Evolutionary conservation across 2,329 filamentous ascomycete genomes (phyloP).

Genomic region (Cladobotryum mycophilum): DNA sequence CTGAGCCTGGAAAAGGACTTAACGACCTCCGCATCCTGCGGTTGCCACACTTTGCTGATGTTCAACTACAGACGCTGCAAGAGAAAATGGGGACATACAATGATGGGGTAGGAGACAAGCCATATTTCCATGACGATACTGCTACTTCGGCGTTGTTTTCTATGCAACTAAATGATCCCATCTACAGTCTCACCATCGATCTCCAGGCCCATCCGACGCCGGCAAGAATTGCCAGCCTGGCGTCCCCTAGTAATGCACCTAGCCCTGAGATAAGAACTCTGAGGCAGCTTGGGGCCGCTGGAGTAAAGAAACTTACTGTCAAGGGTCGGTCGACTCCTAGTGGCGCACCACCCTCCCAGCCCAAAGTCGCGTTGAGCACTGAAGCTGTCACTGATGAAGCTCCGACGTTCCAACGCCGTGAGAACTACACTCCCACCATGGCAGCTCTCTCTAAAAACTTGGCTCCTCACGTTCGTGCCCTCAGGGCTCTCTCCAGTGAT

Average conservation of each 20-base stretch:
- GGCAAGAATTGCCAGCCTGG: not conserved
- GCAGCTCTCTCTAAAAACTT: not conserved
- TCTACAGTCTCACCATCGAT: conserved; percentile 11
- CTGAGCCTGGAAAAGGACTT: not conserved
- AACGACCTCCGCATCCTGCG: conserved; percentile 6
- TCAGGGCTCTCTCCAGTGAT: not conserved
- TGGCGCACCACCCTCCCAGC: not conserved
- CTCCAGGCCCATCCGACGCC: not conserved
- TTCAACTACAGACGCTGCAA: not conserved
- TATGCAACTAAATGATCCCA: conserved; percentile 14
- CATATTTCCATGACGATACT: conserved; percentile 6
- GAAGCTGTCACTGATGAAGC: not conserved
- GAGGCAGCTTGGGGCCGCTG: not conserved
- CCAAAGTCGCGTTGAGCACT: not conserved
- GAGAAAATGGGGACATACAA: not conserved
- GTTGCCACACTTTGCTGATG: conserved; percentile 2
- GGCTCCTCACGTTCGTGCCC: not conserved
- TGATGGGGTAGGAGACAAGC: not conserved
- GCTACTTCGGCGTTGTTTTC: conserved; percentile 9
- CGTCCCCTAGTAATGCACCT: not conserved
- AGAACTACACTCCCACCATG: not conserved
- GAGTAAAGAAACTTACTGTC: not conserved
- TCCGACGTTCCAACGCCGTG: not conserved
- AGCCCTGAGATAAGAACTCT: not conserved
- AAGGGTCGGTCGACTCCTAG: not conserved